Evolutionary conservation across 805 yeast genomes (phyloP), one percentile per base, ranked within the genome.

Genomic region (Suhomyces sp.): DNA sequence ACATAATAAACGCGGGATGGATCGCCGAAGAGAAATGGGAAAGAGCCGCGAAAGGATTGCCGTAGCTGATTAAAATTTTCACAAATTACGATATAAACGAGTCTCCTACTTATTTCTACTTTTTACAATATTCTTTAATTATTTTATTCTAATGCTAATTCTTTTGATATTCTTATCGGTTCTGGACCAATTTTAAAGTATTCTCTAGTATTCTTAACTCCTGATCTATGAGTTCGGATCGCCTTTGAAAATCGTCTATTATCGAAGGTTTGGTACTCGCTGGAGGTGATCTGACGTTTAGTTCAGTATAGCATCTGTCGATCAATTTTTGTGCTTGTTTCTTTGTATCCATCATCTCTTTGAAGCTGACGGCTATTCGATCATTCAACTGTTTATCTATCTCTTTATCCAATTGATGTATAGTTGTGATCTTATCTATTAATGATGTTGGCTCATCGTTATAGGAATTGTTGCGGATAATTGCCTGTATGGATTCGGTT

Each of bases 1-100:
- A 79, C 57, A 80, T 92, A 21, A 79, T 92, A 41, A 84, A 89
- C 60, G 81, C 87, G 3, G 97, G 97, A 17, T 92, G 98, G 98
- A 77, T 79, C 13, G 85, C 83, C 53, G 83, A 83, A 20, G 89
- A 85, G 47, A 81, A 83, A 57, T 92, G 94, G 93, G 86, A 81
- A 52, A 69, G 77, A 35, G 80, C 80, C 3, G 76, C 77, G 4
- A 62, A 60, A 29, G 78, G 78, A 1, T 57, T 73, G 47, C 63
- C 76, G 4, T 69, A 54, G 44, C 19, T 37, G 21, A 9, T 9
- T 17, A 12, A 27, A 37, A n/a, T n/a, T 37, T 22, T 37, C 19
- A 37, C 6, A 19, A 19, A 6, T 37, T 19, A 37, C 41, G 41
- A 37, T 37, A 10, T 17, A 17, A 37, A 37, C 21, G 41, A 10